Conservation (phyloP, 2,329 filamentous ascomycete species). For the Albophoma yamanashiensis region DNA sequence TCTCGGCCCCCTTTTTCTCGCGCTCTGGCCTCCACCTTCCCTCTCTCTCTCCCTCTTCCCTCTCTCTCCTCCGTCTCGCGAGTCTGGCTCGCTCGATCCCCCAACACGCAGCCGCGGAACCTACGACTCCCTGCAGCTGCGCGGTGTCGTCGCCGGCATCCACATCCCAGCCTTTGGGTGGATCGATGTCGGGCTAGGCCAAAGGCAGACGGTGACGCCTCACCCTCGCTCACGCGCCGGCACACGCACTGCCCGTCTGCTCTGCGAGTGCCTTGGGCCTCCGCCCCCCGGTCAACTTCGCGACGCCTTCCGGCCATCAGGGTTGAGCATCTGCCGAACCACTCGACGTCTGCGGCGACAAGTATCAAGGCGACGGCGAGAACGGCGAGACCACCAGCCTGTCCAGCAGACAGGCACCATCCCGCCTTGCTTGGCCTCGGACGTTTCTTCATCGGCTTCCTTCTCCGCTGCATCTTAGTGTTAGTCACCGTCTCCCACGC, state of each 20-base stretch:
- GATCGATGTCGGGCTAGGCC: neutral
- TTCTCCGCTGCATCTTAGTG: slow-evolving; percentile 2
- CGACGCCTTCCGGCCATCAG: neutral
- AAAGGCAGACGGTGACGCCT: slow-evolving; percentile 1
- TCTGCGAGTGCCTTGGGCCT: neutral
- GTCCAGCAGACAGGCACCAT: neutral
- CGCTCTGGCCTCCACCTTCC: neutral
- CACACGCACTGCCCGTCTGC: neutral
- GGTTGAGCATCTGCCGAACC: neutral
- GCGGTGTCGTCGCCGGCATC: neutral
- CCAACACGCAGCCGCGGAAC: neutral
- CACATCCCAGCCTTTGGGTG: neutral
- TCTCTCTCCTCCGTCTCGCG: neutral
- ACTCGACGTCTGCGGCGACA: neutral
- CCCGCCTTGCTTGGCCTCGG: neutral
- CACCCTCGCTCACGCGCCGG: neutral
- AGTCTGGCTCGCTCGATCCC: neutral
- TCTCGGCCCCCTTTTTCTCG: neutral
- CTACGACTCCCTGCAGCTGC: neutral
- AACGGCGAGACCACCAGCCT: neutral
- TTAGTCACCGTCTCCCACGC: slow-evolving; percentile 3
- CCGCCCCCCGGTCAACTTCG: neutral
- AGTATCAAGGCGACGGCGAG: neutral
- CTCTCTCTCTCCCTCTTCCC: too few species aligned
- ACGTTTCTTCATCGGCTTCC: neutral